phyloP scores from a whole-genome alignment of 2,329 filamentous ascomycete species.

The Elsinoe necatrix region DNA sequence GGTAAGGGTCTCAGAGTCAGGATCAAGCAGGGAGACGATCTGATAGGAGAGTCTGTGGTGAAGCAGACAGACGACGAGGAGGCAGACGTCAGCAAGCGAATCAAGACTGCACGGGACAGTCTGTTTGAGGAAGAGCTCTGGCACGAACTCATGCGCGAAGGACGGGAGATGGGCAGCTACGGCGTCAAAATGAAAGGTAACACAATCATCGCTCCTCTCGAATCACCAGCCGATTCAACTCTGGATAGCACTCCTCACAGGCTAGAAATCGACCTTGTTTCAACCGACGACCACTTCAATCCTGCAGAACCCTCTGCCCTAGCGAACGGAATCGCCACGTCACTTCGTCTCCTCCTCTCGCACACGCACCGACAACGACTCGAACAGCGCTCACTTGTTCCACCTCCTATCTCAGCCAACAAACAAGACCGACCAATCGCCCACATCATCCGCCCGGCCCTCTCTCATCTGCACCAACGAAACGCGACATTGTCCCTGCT shows the following conservation, averaged over 20 bases:
- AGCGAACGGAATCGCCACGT: slow-evolving; percentile 58
- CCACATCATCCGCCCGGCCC: slow-evolving; percentile 51
- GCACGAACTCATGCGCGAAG: slow-evolving; percentile 79
- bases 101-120: slow-evolving; percentile 68
- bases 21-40: slow-evolving; percentile 48
- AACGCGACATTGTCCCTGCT: slow-evolving; percentile 31
- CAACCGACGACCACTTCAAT: slow-evolving; percentile 36
- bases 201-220: slow-evolving; percentile 29
- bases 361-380: slow-evolving; percentile 73
- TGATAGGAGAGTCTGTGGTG: slow-evolving; percentile 49
- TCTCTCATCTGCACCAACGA: slow-evolving; percentile 46
- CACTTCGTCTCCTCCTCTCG: slow-evolving; percentile 66
- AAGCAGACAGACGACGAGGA: slow-evolving; percentile 39
- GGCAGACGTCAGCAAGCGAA: slow-evolving; percentile 55
- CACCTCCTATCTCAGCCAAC: slow-evolving; percentile 46
- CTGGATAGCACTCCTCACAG: not conserved
- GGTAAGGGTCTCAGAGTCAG: slow-evolving; percentile 59
- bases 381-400: slow-evolving; percentile 57
- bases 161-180: slow-evolving; percentile 61
- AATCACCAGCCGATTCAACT: slow-evolving; percentile 11
- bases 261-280: slow-evolving; percentile 55
- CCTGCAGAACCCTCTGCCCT: slow-evolving; percentile 18
- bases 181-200: slow-evolving; percentile 55
- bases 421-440: slow-evolving; percentile 45
- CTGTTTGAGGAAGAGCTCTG: slow-evolving; percentile 81